These are phyloP conservation scores for Vitis labrusca DNA, from an alignment of 164 flowering plant genomes.

Conservation along the genomic window DNA sequence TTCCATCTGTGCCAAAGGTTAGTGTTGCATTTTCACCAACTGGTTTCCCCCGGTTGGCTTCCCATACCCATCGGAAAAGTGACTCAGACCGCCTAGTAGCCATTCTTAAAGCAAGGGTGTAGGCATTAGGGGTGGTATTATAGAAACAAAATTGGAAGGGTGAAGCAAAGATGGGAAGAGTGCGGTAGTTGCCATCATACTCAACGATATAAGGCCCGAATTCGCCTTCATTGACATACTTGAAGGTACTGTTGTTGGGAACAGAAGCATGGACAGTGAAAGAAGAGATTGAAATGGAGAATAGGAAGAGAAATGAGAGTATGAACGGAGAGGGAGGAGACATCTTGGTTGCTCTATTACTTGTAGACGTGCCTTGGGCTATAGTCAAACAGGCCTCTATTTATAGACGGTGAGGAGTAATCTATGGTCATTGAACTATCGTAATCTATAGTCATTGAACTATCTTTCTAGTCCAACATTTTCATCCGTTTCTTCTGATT, in stretches of 20 bases:
- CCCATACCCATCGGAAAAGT: constrained; percentile 39
- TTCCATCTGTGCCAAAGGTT: constrained; percentile 30
- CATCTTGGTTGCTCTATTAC: too few relatives aligned
- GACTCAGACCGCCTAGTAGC: constrained; percentile 11
- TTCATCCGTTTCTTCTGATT: too few relatives aligned
- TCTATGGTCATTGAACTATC: too few relatives aligned
- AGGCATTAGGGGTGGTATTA: constrained; percentile 11
- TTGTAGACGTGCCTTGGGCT: too few relatives aligned
- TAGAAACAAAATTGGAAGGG: constrained; percentile 30
- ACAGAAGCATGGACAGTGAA: too few relatives aligned
- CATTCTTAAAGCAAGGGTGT: constrained; percentile 20
- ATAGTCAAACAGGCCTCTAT: too few relatives aligned
- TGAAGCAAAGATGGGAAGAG: background rate
- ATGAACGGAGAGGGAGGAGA: too few relatives aligned
- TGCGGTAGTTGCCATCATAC: constrained; percentile 18
- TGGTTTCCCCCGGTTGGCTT: constrained; percentile 32
- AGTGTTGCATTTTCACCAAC: constrained; percentile 36
- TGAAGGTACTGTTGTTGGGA: constrained; percentile 16
- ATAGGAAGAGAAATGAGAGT: background rate
- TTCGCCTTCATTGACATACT: constrained; percentile 19
- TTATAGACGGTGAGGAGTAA: too few relatives aligned
- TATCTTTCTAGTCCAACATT: too few relatives aligned
- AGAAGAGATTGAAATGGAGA: background rate
- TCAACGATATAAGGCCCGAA: constrained; percentile 13
- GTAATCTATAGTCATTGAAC: too few relatives aligned